Percentiles rank a stretch among this genome's conserved stretches.
Conservation (phyloP, 805 yeast genomes). For the Candida xiaguanensis region DNA sequence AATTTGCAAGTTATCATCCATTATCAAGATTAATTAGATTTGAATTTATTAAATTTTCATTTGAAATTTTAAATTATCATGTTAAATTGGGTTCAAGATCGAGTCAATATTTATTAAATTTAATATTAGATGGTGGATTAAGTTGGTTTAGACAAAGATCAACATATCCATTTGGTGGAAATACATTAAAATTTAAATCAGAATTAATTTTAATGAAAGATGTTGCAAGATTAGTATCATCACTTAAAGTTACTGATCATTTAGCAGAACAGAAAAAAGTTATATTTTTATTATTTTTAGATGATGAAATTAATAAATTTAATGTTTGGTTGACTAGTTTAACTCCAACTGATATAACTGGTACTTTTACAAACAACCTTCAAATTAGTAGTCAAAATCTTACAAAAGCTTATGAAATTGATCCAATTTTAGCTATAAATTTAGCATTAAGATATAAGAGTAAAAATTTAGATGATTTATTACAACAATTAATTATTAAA, state of each 20-base stretch:
- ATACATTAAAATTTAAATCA: constrained; percentile 63
- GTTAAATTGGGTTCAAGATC: constrained; percentile 46
- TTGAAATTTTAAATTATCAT: constrained; percentile 61
- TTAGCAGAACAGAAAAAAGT: constrained; percentile 47
- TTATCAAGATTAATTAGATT: constrained; percentile 71
- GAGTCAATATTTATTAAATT: constrained; percentile 41
- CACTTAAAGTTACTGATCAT: constrained; percentile 16
- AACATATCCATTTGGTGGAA: constrained; percentile 82
- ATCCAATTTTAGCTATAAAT: constrained; percentile 71
- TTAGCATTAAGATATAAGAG: constrained; percentile 59
- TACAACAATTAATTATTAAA: constrained; percentile 43
- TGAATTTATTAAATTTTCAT: constrained; percentile 65
- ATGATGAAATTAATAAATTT: constrained; percentile 69
- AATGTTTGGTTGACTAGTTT: constrained; percentile 76
- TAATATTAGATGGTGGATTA: constrained; percentile 63
- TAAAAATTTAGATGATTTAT: constrained; percentile 33
- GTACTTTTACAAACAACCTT: constrained; percentile 26
- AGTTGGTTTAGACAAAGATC: constrained; percentile 71
- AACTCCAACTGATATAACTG: constrained; percentile 33
- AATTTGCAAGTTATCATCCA: constrained; percentile 75
- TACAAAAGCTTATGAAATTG: constrained; percentile 55
- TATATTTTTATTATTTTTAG: constrained; percentile 60
- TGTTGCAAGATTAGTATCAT: constrained; percentile 35
- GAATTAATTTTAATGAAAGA: constrained; percentile 60
- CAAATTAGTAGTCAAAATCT: constrained; percentile 42